Percentiles rank a stretch among this genome's conserved stretches.
Conservation (phyloP, 495 filamentous ascomycete species). For the Platismatia glauca region DNA sequence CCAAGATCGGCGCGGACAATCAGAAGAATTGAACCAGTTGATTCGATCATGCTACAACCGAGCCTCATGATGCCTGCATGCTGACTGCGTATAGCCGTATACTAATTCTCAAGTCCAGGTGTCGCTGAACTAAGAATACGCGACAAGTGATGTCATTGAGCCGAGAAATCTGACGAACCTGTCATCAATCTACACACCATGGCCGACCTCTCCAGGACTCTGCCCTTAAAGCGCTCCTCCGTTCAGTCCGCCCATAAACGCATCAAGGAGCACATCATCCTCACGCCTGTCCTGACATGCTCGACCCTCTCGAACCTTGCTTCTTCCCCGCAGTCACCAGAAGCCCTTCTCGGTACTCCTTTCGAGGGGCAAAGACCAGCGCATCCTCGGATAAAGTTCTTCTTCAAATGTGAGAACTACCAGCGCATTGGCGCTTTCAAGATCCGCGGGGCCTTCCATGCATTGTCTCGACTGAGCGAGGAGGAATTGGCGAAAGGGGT, state of each 20-base stretch:
- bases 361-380: slow-evolving; percentile 52
- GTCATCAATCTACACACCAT: slow-evolving; percentile 25
- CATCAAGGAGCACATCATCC: slow-evolving; percentile 69
- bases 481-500: slow-evolving; percentile 63
- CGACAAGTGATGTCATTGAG: not conserved
- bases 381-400: slow-evolving; percentile 60
- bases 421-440: slow-evolving; percentile 94
- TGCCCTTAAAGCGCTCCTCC: slow-evolving; percentile 58
- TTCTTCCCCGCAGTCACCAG: slow-evolving; percentile 54
- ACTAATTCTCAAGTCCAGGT: not conserved
- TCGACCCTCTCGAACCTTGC: slow-evolving; percentile 63
- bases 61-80: not conserved
- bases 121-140: not conserved
- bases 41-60: not conserved
- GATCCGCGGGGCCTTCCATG: slow-evolving; percentile 82
- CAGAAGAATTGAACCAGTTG: not conserved
- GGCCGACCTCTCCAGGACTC: slow-evolving; percentile 41
- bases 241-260: slow-evolving; percentile 60
- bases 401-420: slow-evolving; percentile 95
- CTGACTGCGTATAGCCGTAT: not conserved
- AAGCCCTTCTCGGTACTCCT: slow-evolving; percentile 45
- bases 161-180: not conserved
- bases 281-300: slow-evolving; percentile 74
- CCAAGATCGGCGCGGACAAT: slow-evolving; percentile 12
- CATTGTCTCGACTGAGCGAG: slow-evolving; percentile 59